These are phyloP conservation scores for Thielaviopsis punctulata DNA, from an alignment of 2,329 filamentous ascomycete species.

Conservation along the genomic window DNA sequence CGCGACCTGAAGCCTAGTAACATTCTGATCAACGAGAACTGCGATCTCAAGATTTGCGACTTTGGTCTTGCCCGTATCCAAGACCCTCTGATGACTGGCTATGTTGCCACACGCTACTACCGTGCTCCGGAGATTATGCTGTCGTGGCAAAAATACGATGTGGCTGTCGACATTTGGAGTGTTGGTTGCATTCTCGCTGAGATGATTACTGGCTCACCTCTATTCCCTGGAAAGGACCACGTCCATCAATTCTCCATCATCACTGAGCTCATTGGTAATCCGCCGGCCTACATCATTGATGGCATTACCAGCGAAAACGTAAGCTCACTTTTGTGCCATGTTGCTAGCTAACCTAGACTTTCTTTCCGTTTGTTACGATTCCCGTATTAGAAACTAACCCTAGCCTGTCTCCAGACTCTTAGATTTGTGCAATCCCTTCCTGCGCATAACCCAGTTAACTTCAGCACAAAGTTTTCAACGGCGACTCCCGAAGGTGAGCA, in stretches of 20 bases:
- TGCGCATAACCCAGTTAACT: conserved; percentile 77
- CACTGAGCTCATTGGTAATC: conserved; percentile 88
- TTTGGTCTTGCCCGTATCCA: conserved; percentile 95
- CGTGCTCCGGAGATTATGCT: conserved; percentile 98
- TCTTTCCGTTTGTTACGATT: neutral
- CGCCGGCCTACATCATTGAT: conserved; percentile 95
- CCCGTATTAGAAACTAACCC: conserved; percentile 12
- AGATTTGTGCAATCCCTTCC: conserved; percentile 95
- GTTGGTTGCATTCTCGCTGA: conserved; percentile 98
- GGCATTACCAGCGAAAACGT: conserved; percentile 97
- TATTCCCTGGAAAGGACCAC: conserved; percentile 97
- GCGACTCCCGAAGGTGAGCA: conserved; percentile 70
- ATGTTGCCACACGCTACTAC: conserved; percentile 97
- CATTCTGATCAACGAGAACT: conserved; percentile 98
- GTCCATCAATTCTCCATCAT: conserved; percentile 99
- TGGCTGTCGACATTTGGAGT: conserved; percentile 99
- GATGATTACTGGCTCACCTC: conserved; percentile 95
- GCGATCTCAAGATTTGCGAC: conserved; percentile 98
- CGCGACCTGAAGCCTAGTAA: conserved; percentile 97
- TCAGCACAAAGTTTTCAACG: conserved; percentile 84
- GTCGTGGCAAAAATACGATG: conserved; percentile 99
- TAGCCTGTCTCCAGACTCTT: conserved; percentile 50
- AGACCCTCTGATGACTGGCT: conserved; percentile 98
- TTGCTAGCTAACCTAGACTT: neutral
- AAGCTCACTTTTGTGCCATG: conserved; percentile 21